phyloP scores from a whole-genome alignment of 2,329 filamentous ascomycete species.

The Nannizziopsis arthrosporioides region DNA sequence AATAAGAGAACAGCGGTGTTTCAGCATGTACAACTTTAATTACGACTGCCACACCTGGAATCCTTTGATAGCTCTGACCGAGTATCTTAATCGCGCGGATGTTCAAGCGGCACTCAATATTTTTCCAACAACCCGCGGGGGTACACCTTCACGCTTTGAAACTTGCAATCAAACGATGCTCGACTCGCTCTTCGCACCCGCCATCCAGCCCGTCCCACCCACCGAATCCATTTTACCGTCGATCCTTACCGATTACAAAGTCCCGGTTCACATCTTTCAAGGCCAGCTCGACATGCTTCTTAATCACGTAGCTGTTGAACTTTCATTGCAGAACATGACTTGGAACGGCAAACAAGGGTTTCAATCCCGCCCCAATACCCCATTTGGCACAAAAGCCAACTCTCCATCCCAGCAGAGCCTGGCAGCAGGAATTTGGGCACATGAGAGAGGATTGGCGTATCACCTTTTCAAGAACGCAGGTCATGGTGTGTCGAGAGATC shows the following conservation, averaged over 20 bases:
- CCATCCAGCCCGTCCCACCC: slow-evolving; percentile 20
- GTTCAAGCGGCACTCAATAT: slow-evolving; percentile 27
- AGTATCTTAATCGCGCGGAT: slow-evolving; percentile 26
- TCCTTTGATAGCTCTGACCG: slow-evolving; percentile 18
- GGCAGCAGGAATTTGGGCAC: slow-evolving; percentile 23
- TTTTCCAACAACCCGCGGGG: slow-evolving; percentile 4
- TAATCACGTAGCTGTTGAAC: slow-evolving; percentile 28
- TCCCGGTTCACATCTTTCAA: slow-evolving; percentile 28
- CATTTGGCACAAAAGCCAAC: slow-evolving; percentile 12
- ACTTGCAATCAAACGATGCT: slow-evolving; percentile 26
- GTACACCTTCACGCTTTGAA: slow-evolving; percentile 15
- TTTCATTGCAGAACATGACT: slow-evolving; percentile 33
- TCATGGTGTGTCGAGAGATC: slow-evolving; percentile 25
- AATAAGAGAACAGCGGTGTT: slow-evolving; percentile 18
- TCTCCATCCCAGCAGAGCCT: background rate
- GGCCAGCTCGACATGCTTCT: slow-evolving; percentile 31
- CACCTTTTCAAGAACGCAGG: slow-evolving; percentile 28
- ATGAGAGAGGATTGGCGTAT: slow-evolving; percentile 28
- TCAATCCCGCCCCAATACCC: slow-evolving; percentile 19
- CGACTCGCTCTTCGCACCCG: slow-evolving; percentile 17
- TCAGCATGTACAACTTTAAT: slow-evolving; percentile 27
- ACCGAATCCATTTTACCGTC: slow-evolving; percentile 25
- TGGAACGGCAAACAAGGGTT: slow-evolving; percentile 31
- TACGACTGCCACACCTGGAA: slow-evolving; percentile 23
- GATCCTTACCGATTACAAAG: slow-evolving; percentile 23